Percentiles rank a stretch among this genome's conserved stretches.
phyloP scores from a whole-genome alignment of 192 early-diverging fungal genomes.

The Mortierella hygrophila region DNA sequence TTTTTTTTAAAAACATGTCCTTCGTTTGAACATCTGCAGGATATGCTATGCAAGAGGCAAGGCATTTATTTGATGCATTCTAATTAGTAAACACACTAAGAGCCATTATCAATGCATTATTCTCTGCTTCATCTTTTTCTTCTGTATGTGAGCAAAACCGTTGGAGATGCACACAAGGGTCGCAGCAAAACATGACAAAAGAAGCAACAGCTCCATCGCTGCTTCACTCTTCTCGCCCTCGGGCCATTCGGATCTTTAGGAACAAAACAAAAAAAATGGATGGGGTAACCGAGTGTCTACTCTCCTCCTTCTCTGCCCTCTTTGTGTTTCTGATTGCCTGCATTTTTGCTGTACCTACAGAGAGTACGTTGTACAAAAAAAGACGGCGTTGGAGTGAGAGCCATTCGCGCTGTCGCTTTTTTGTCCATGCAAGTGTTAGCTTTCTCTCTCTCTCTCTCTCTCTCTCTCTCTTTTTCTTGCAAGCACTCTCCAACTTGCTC shows the following conservation, averaged over 20 bases:
- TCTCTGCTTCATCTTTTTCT: neutral
- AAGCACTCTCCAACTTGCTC: neutral
- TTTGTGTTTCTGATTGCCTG: slow-evolving; percentile 4
- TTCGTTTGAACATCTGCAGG: neutral
- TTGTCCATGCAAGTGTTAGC: neutral
- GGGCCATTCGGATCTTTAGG: neutral
- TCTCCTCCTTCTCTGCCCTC: neutral
- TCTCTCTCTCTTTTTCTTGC: neutral
- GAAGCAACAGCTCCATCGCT: neutral
- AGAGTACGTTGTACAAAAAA: slow-evolving; percentile 8
- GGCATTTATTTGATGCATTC: neutral
- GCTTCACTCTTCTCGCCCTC: neutral
- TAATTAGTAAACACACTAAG: neutral
- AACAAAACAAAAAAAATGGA: neutral
- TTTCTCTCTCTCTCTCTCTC: neutral
- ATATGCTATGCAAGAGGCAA: neutral
- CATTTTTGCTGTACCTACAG: neutral
- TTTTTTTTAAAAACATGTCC: neutral
- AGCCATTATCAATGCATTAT: neutral
- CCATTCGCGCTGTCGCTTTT: slow-evolving; percentile 18
- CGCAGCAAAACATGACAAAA: neutral
- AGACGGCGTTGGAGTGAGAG: neutral
- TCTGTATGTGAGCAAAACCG: slow-evolving; percentile 6
- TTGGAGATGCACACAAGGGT: neutral
- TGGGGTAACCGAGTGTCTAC: slow-evolving; percentile 21